phyloP scores from a whole-genome alignment of 768 basidiomycete species.

The Filobasidium floriforme region DNA sequence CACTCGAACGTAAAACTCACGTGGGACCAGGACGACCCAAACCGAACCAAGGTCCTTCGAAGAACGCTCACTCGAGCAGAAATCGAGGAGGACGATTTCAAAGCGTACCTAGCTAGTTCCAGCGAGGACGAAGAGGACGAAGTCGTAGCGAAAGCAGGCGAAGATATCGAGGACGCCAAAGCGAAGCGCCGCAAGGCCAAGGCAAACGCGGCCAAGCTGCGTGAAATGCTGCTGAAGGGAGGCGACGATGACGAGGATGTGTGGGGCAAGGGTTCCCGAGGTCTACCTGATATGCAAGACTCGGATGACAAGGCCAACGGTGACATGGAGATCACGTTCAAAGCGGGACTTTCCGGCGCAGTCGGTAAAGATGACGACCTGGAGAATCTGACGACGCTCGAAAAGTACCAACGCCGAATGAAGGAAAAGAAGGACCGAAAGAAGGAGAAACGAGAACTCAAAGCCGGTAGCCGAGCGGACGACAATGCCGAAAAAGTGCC shows the following conservation, averaged over 20 bases:
- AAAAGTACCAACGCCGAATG: slow-evolving; percentile 80
- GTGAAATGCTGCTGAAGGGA: slow-evolving; percentile 65
- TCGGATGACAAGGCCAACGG: slow-evolving; percentile 23
- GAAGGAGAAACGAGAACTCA: slow-evolving; percentile 59
- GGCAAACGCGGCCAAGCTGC: slow-evolving; percentile 48
- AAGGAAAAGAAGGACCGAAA: slow-evolving; percentile 76
- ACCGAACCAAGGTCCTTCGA: slow-evolving; percentile 70
- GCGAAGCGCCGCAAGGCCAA: slow-evolving; percentile 26
- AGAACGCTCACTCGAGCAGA: slow-evolving; percentile 71
- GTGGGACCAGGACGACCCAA: slow-evolving; percentile 96
- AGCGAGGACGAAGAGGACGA: slow-evolving; percentile 53
- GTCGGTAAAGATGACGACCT: slow-evolving; percentile 39
- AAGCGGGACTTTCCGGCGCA: slow-evolving; percentile 62
- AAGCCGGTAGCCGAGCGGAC: slow-evolving; percentile 26
- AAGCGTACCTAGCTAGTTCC: slow-evolving; percentile 64
- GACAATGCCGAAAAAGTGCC: slow-evolving; percentile 25
- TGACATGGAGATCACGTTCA: slow-evolving; percentile 97
- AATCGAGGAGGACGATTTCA: slow-evolving; percentile 86
- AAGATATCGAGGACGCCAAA: slow-evolving; percentile 15
- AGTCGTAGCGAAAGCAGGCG: slow-evolving; percentile 23
- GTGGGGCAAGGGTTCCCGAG: slow-evolving; percentile 55
- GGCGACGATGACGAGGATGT: slow-evolving; percentile 61
- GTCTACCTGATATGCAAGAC: slow-evolving; percentile 42
- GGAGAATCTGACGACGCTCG: slow-evolving; percentile 76
- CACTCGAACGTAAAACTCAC: slow-evolving; percentile 97